Evolutionary conservation across 2,329 filamentous ascomycete species (phyloP).

Genomic region (Alternaria incomplexa): DNA sequence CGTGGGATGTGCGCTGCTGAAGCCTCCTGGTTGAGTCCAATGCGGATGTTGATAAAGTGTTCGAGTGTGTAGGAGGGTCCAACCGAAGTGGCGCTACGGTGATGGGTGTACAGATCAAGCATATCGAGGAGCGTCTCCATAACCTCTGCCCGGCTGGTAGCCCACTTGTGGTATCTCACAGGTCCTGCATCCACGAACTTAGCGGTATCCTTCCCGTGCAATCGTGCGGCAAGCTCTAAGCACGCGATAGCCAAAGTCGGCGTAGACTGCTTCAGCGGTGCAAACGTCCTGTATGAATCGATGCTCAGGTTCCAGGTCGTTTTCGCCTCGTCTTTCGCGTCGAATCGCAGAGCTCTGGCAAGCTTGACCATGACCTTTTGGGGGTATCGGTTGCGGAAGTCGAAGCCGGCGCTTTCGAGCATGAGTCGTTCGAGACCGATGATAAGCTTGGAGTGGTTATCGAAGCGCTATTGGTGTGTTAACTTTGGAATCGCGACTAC

Average conservation of each 20-base stretch:
- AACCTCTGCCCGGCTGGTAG: constrained; percentile 53
- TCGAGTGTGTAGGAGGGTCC: constrained; percentile 76
- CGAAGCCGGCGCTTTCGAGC: constrained; percentile 90
- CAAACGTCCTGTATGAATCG: constrained; percentile 92
- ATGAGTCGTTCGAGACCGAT: constrained; percentile 91
- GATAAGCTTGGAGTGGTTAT: constrained; percentile 77
- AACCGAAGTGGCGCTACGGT: constrained; percentile 74
- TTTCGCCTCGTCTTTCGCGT: constrained; percentile 63
- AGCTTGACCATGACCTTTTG: constrained; percentile 86
- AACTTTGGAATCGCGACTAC: background rate
- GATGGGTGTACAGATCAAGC: constrained; percentile 89
- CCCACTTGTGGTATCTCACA: constrained; percentile 55
- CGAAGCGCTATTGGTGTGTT: constrained; percentile 70
- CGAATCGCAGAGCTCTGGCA: constrained; percentile 63
- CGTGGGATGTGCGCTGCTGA: constrained; percentile 67
- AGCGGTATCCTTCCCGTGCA: constrained; percentile 65
- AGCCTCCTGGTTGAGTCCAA: constrained; percentile 82
- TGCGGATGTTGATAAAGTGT: constrained; percentile 84
- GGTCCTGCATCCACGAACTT: constrained; percentile 53
- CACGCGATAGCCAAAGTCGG: constrained; percentile 84
- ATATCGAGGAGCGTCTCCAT: constrained; percentile 85
- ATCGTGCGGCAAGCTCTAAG: constrained; percentile 77
- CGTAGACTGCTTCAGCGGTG: constrained; percentile 86
- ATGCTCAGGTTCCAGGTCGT: constrained; percentile 82
- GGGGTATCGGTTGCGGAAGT: constrained; percentile 88